These are phyloP conservation scores for Parvularia atlantis DNA, from an alignment of 78 protist species.

Conservation along the genomic window DNA sequence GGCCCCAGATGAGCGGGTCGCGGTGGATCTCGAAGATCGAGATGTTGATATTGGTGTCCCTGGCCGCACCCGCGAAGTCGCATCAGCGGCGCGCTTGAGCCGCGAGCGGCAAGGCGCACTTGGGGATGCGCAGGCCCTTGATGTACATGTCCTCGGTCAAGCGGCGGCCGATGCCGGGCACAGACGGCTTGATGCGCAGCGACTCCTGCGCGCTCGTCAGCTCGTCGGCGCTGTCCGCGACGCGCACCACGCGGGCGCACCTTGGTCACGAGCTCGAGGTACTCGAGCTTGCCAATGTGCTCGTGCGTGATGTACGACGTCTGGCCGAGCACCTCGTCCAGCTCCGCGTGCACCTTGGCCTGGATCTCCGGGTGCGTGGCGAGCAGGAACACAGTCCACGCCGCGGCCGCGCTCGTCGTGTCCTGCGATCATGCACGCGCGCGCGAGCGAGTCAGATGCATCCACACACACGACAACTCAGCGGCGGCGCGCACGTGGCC, in stretches of 20 bases:
- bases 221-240: too few species aligned
- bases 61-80: too few species aligned
- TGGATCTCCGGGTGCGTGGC: slow-evolving; percentile 1
- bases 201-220: background rate
- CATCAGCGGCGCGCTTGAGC: too few species aligned
- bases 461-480: too few species aligned
- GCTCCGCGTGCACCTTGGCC: background rate
- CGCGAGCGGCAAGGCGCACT: too few species aligned
- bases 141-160: background rate
- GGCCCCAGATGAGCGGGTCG: background rate
- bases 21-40: background rate
- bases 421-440: too few species aligned
- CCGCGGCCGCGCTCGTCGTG: slow-evolving; percentile 4
- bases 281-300: background rate
- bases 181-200: background rate
- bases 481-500: too few species aligned
- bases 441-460: too few species aligned
- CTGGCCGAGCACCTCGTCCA: background rate
- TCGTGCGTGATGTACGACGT: background rate
- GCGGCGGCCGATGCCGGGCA: background rate
- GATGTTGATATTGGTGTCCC: background rate
- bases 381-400: background rate
- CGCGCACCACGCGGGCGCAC: too few species aligned
- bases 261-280: background rate
- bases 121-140: too few species aligned